Conservation (phyloP, 2,329 filamentous ascomycete species). For the Zymoseptoria passerinii region DNA sequence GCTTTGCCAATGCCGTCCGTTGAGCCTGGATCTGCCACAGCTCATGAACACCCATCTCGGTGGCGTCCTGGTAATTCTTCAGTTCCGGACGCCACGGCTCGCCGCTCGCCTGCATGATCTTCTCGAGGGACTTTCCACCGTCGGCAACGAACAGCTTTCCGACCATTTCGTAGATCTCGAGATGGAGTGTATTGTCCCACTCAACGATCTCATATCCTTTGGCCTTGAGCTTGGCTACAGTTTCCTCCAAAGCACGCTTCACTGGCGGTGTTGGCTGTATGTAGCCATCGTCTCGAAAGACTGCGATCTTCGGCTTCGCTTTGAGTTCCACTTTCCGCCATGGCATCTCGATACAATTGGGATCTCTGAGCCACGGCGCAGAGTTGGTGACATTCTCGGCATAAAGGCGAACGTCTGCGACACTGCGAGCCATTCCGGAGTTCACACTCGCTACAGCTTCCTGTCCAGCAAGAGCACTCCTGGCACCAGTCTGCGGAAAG, state of each 20-base stretch:
- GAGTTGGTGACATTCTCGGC: slow-evolving; percentile 35
- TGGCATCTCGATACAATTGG: slow-evolving; percentile 45
- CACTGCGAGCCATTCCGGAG: slow-evolving; percentile 51
- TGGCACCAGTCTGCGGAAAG: slow-evolving; percentile 48
- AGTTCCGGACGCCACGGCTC: slow-evolving; percentile 45
- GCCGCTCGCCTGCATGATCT: slow-evolving; percentile 33
- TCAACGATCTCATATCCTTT: slow-evolving; percentile 50
- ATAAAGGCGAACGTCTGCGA: slow-evolving; percentile 44
- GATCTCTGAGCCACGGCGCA: slow-evolving; percentile 46
- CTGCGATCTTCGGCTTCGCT: slow-evolving; percentile 51
- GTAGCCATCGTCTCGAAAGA: slow-evolving; percentile 52
- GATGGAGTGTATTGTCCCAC: slow-evolving; percentile 48
- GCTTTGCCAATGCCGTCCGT: slow-evolving; percentile 34
- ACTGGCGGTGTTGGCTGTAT: slow-evolving; percentile 55
- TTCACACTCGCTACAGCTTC: slow-evolving; percentile 58
- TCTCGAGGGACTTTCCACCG: slow-evolving; percentile 41
- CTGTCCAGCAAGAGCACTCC: slow-evolving; percentile 55
- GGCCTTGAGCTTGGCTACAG: slow-evolving; percentile 44
- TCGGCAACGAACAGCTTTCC: slow-evolving; percentile 42
- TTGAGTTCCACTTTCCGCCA: slow-evolving; percentile 41
- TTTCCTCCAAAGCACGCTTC: slow-evolving; percentile 47
- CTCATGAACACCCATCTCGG: slow-evolving; percentile 35
- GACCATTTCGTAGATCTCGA: slow-evolving; percentile 43
- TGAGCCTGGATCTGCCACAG: slow-evolving; percentile 45
- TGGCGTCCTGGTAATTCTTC: slow-evolving; percentile 36